A percentile compares a stretch with the other conserved stretches of the same genome.
Conservation (phyloP, 306 rosid species). For the Citrullus amarus region DNA sequence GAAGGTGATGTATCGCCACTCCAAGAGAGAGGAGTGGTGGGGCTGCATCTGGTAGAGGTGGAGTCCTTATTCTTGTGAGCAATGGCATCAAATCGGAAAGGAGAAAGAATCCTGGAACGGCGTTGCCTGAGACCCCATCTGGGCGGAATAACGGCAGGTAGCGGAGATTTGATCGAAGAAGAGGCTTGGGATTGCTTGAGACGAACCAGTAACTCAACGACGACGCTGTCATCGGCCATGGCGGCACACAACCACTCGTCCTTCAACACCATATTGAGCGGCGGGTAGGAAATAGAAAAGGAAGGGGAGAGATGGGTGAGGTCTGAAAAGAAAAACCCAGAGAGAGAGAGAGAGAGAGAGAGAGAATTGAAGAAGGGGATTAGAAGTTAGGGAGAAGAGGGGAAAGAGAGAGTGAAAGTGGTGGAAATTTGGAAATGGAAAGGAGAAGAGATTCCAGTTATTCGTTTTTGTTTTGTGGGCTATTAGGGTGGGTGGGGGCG, state of each 20-base stretch:
- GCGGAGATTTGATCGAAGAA: slow-evolving; percentile 9
- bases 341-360: neutral
- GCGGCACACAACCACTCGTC: slow-evolving; percentile 38
- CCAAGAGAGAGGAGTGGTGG: slow-evolving; percentile 68
- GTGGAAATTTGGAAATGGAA: neutral
- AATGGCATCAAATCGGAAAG: slow-evolving; percentile 28
- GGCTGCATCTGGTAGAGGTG: slow-evolving; percentile 50
- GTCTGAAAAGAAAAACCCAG: neutral
- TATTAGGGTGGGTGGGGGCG: neutral
- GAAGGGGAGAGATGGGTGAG: neutral
- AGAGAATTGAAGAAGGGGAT: neutral
- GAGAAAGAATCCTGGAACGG: slow-evolving; percentile 26
- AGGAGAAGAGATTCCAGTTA: neutral
- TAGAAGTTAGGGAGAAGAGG: neutral
- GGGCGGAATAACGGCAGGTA: slow-evolving; percentile 6
- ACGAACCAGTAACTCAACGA: slow-evolving; percentile 35
- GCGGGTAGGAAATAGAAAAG: neutral
- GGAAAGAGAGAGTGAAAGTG: neutral
- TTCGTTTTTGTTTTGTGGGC: neutral
- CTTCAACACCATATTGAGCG: neutral
- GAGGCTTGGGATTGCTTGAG: slow-evolving; percentile 31
- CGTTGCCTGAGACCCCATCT: slow-evolving; percentile 47
- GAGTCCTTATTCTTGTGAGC: slow-evolving; percentile 16
- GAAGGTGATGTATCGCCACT: slow-evolving; percentile 46
- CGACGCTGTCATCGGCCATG: slow-evolving; percentile 34